Evolutionary conservation across 2,329 filamentous ascomycete species (phyloP).

Genomic region (Zopfia rhizophila): DNA sequence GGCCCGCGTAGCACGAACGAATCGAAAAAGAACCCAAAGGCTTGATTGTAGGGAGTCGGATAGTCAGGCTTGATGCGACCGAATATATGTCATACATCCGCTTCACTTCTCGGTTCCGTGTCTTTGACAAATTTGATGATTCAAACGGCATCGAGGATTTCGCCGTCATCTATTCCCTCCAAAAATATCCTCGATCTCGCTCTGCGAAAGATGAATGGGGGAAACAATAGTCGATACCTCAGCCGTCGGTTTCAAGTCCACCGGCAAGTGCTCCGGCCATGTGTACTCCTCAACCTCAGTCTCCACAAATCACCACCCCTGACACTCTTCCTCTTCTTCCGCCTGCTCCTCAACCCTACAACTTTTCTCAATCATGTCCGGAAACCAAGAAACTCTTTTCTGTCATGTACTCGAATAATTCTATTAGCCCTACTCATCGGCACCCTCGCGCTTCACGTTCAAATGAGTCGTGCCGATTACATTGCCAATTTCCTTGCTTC

Average conservation of each 20-base stretch:
- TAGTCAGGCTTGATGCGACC: conserved; percentile 2
- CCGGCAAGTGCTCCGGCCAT: conserved; percentile 4
- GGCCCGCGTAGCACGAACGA: background rate
- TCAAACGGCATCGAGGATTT: background rate
- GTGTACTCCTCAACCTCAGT: background rate
- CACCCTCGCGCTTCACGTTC: conserved; percentile 6
- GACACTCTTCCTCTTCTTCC: background rate
- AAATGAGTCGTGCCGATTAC: background rate
- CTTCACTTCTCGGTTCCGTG: conserved; percentile 1
- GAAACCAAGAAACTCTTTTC: conserved; percentile 9
- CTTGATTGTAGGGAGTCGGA: conserved; percentile 1
- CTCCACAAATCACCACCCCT: background rate
- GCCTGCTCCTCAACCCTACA: background rate
- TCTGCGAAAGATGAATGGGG: conserved; percentile 1
- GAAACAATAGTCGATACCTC: conserved; percentile 1
- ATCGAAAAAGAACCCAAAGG: conserved; percentile 13
- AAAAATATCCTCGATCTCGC: background rate
- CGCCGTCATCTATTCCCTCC: background rate
- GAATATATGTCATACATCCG: conserved; percentile 10
- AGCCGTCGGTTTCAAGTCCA: background rate
- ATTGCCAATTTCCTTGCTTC: no score
- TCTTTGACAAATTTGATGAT: conserved; percentile 7
- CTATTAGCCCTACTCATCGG: background rate
- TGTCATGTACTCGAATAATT: background rate
- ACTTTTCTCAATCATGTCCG: conserved; percentile 1